Evolutionary conservation across 176 grass and related monocot species (phyloP), one percentile per base, ranked within the genome.

Genomic region (Juncus effusus): DNA sequence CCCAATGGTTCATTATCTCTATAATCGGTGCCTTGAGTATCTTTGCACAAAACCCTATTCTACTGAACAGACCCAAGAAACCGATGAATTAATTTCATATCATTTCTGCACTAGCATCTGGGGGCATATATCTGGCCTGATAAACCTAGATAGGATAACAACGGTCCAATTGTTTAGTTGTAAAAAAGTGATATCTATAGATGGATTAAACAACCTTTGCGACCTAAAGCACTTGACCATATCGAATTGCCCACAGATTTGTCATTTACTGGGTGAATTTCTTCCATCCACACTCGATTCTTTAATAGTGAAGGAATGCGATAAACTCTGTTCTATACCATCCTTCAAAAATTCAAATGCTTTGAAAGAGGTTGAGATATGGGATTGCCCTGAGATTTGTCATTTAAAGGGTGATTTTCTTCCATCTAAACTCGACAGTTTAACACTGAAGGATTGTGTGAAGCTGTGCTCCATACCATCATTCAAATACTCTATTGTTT

Each of bases 391-490:
- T 16, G 57, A 60, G 28, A 15, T 60, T 36, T 16, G 57, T 36
- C 14, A 60, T 16, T 60, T 60, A 60, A 5, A 16, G 10, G 57
- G 57, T 60, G 57, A 60, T 16, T 60, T 15, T 16, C 57, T 60
- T 35, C 57, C 57, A 28, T 15, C 57, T 8, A 60, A 10, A 60
- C 57, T 60, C 28, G 14, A 60, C 13, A 16, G 28, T 36, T 36
- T 60, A 36, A 7, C 7, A 28, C 13, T 60, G 57, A 60, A 28
- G 3, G 3, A 60, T 16, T 60, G 57, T 14, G 3, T 16, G 7
- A 60, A 60, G 57, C 57, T 60, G 7, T 60, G 57, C 7, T 60
- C 57, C 6, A 60, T 60, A 60, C 57, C 57, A 15, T 60, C 57
- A 3, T 35, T 60, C 11, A 15, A 60, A 60, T 8, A 60, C n/a